Conservation (phyloP, 1,139 yeast species). For the Pichia sp. region DNA sequence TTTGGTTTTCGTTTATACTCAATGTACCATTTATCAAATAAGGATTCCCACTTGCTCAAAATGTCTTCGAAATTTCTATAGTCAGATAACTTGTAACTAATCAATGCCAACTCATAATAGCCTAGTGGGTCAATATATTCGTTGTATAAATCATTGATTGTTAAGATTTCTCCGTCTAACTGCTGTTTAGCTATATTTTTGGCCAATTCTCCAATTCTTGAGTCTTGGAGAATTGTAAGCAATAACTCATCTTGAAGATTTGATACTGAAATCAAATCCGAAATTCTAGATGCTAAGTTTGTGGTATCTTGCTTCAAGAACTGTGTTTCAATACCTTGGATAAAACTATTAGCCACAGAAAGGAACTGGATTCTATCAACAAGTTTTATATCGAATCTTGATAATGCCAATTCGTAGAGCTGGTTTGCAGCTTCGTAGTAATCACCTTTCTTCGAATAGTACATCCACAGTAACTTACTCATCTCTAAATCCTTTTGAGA, state of each 20-base stretch:
- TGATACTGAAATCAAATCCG: slow-evolving; percentile 83
- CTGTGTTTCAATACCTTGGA: slow-evolving; percentile 81
- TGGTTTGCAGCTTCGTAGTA: slow-evolving; percentile 82
- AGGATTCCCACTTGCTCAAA: slow-evolving; percentile 64
- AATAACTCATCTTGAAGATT: slow-evolving; percentile 82
- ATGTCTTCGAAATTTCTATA: slow-evolving; percentile 71
- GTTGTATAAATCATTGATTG: slow-evolving; percentile 78
- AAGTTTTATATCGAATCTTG: slow-evolving; percentile 66
- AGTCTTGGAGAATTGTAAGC: slow-evolving; percentile 54
- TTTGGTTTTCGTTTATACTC: slow-evolving; percentile 31
- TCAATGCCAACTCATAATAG: slow-evolving; percentile 75
- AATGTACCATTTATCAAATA: slow-evolving; percentile 42
- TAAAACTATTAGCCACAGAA: slow-evolving; percentile 90
- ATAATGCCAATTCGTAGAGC: slow-evolving; percentile 65
- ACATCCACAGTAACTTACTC: slow-evolving; percentile 84
- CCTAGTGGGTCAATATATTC: slow-evolving; percentile 84
- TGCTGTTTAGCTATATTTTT: slow-evolving; percentile 47
- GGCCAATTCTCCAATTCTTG: slow-evolving; percentile 44
- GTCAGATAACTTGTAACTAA: slow-evolving; percentile 79
- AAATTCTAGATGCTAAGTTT: slow-evolving; percentile 62
- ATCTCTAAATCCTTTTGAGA: slow-evolving; percentile 63
- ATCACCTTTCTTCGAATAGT: slow-evolving; percentile 77
- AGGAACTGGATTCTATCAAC: slow-evolving; percentile 79
- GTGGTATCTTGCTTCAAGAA: slow-evolving; percentile 71
- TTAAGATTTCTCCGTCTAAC: slow-evolving; percentile 61